Evolutionary conservation across 164 flowering plant species (phyloP), one percentile per base, ranked within the genome.

Genomic region (Magnolia changhungtana): DNA sequence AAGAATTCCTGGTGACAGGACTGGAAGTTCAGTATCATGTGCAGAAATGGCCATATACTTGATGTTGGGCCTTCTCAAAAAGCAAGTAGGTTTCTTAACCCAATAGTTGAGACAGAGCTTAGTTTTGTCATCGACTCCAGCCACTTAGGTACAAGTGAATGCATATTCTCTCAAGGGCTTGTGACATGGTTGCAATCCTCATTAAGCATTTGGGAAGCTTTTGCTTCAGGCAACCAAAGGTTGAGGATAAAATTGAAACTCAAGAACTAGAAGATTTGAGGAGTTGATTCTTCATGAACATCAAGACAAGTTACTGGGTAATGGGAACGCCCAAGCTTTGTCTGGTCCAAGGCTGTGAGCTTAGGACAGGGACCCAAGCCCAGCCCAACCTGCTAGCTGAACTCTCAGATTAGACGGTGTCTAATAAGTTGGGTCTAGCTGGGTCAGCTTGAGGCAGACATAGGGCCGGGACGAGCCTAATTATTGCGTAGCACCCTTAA

Each of bases 21-120:
- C 95, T 79, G 98, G 97, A 79, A 95, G 93, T 82, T 89, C 98
- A 64, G 82, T 85, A 74, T 91, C 97, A 73, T 95, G 98, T 89
- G 98, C 97, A 66, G 98, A 93, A 83, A 87, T 92, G 94, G 92
- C 95, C 29, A 90, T 95, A 80, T 95, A 91, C 85, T 81, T 95
- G 77, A 90, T 92, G 84, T 71, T 95, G 78, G 97, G 94, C 76
- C 97, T 95, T 81, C 94, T 95, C 20, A 83, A 90, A 18, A 91
- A 88, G 87, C 98, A 92, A 82, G 98, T 94, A 77, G 1, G 88
- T 75, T 19, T 23, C 21, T 24, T 66, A 21, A 11, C 69, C 69
- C 13, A 8, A 23, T 37, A 37, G 45, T 37, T 5, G 45, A 37
- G 45, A 37, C 45, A 37, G 45, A 37, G 45, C 45, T 37, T 37